Conservation (phyloP, 129 eudicot genomes). For the Pseudognaphalium luteoalbum region DNA sequence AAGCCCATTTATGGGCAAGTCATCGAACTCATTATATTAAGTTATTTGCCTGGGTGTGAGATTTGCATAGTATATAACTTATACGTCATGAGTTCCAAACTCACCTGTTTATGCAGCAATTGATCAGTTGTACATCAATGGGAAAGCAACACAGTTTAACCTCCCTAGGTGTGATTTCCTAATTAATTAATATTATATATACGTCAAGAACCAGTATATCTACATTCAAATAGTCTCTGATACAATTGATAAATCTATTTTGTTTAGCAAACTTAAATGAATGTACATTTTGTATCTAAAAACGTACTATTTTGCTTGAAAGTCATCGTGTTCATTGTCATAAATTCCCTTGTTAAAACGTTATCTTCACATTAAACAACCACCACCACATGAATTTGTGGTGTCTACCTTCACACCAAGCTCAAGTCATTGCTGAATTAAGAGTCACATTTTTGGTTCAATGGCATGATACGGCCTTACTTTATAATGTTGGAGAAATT, state of each 20-base stretch:
- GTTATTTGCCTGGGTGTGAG: not conserved
- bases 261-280: not conserved
- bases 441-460: not conserved
- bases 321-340: not conserved
- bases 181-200: not conserved
- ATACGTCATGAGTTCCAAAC: not conserved
- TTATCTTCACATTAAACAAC: not conserved
- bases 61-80: not conserved
- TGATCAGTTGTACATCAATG: not conserved
- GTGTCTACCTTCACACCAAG: not conserved
- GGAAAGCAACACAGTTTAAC: not conserved
- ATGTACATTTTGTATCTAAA: not conserved
- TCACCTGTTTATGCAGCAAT: not conserved
- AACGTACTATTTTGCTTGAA: not conserved
- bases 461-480: not conserved
- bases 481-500: not conserved
- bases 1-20: not conserved
- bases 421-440: not conserved
- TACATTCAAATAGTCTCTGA: not conserved
- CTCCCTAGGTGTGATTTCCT: not conserved
- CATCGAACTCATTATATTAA: no score
- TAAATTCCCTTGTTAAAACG: not conserved
- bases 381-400: not conserved
- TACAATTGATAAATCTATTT: not conserved
- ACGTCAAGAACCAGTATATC: not conserved